Base-by-base conservation (phyloP, 2,329 filamentous ascomycete genomes). In the Ascochyta fabae region DNA sequence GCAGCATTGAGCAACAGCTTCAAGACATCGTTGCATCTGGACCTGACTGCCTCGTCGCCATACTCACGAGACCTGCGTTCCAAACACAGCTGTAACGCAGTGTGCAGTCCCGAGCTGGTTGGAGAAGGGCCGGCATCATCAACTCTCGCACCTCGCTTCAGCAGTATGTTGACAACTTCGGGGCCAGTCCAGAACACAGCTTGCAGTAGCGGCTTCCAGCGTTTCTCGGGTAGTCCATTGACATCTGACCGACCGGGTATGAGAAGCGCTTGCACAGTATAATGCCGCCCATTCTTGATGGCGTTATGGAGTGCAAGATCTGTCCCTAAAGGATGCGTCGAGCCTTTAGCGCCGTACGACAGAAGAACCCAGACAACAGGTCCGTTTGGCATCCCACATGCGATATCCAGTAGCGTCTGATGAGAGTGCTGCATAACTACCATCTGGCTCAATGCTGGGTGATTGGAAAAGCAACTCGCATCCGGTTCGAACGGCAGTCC, bases 291-390 rank as follows among this genome's bases (percentile, higher is more conserved):
- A 29, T 75, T 75, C 40, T 69, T 74, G 40, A 74, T 75, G 4
- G 72, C 73, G 51, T 74, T 75, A 34, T 74, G 67, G 7, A 75
- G 54, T 1, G 73, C 66, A 10, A 73, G 52, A 34, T 74, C 71
- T 5, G 63, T 72, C 0, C 72, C 72, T 6, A 69, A 59, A 2
- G 72, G 72, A 42, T 74, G 68, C 15, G 49, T 65, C 4, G 71
- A 67, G 24, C 71, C 65, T 50, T 60, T 72, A 4, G 62, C 71
- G n/a, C 66, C 66, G 46, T 73, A 61, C 0, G 63, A 57, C 15
- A 71, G 10, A 1, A 75, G 42, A 0, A 71, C 56, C 68, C 70
- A 74, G 6, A 70, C 43, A 0, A 65, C 50, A 0, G 68, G 62
- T 6, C 62, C 61, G 16, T 64, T 64, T 22, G 71, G 70, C 55